Evolutionary conservation across 164 flowering plant species (phyloP), one percentile per base, ranked within the genome.

Genomic region (Taxillus chinensis): DNA sequence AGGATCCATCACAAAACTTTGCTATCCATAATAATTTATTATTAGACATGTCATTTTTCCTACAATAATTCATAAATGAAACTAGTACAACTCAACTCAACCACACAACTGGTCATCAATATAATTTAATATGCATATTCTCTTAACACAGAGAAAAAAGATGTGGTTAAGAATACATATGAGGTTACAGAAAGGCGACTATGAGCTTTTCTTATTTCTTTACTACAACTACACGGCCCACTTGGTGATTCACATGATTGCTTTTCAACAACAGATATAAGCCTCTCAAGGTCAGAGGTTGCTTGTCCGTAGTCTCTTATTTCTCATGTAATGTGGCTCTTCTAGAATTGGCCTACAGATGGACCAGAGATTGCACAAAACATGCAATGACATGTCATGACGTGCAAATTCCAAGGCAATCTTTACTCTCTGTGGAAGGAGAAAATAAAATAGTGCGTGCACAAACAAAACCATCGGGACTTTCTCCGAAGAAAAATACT

Each of bases 291-390:
- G 66, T 93, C 97, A 71, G 37, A 64, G 55, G 77, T 81, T 66
- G 97, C 97, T 73, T 87, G 96, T 58, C 75, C 77, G 69, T 89
- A 89, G 62, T 93, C 95, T 75, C 96, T 80, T 50, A 93, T 87
- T 82, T 77, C 78, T 86, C 99, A 78, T 86, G 82, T 66, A 93
- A 79, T 39, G 87, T 80, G 45, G 96, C 91, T 74, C 97, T 81
- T 75, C 97, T 83, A 59, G 89, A 90, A 74, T 90, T 70, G 66
- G 97, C 99, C 99, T 93, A 84, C 58, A 65, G 41, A 74, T 45
- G 50, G 43, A 52, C n/a, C 66, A 51, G 37, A 17, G 17, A 72
- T 16, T 60, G 27, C 39, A 45, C 12, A 42, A 12, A 52, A 16
- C 59, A 27, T 15, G 7, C 16, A 39, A 41, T 3, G 12, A 8